A percentile compares a stretch with the other conserved stretches of the same genome.
Conservation (phyloP, 1,284 basidiomycete genomes). For the Acaromyces ingoldii region DNA sequence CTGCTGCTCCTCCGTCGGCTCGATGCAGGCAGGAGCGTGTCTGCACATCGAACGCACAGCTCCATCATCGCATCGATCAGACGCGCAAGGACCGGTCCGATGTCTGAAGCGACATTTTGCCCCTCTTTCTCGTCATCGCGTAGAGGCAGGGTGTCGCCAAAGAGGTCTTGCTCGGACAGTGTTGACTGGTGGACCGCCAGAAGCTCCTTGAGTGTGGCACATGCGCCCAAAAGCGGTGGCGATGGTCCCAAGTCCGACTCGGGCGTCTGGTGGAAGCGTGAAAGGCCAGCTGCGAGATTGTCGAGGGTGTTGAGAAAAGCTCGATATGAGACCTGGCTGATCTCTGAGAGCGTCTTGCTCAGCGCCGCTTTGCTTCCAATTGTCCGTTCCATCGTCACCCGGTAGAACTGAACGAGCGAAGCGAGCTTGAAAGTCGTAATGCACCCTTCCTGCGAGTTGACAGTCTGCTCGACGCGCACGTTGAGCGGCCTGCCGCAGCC, state of each 20-base stretch:
- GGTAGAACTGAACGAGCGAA: conserved; percentile 90
- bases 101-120: conserved; percentile 8
- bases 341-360: conserved; percentile 72
- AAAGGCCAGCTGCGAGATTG: conserved; percentile 23
- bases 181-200: conserved; percentile 24
- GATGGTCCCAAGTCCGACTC: conserved; percentile 22
- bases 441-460: conserved; percentile 84
- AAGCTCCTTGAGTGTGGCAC: conserved; percentile 34
- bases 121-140: background rate
- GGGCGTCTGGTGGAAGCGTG: conserved; percentile 18
- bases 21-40: conserved; percentile 7
- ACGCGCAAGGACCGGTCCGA: conserved; percentile 23
- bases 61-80: conserved; percentile 29
- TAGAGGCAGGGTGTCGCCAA: background rate
- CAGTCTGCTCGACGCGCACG: conserved; percentile 83
- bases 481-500: conserved; percentile 70
- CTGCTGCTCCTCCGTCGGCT: conserved; percentile 9
- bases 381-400: conserved; percentile 83
- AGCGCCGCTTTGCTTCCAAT: conserved; percentile 75
- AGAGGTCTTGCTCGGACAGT: conserved; percentile 13
- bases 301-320: conserved; percentile 38
- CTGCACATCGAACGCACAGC: conserved; percentile 21
- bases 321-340: conserved; percentile 17
- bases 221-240: conserved; percentile 19
- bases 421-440: conserved; percentile 86